phyloP scores from a whole-genome alignment of 208 protist genomes.

The Hexamita inflata region DNA sequence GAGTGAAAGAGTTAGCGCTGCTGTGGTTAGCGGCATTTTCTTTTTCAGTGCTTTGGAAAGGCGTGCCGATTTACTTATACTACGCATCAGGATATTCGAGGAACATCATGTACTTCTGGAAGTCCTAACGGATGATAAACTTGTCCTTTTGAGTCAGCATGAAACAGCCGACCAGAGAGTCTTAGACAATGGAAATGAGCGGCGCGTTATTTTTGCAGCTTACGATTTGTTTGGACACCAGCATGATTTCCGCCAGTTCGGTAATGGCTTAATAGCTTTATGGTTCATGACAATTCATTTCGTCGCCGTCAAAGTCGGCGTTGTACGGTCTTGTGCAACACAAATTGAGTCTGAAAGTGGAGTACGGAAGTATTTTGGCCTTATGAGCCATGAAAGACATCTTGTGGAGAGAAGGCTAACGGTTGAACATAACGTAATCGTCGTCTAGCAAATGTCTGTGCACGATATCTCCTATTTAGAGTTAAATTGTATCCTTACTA shows the following conservation, averaged over 20 bases:
- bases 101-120: conserved; percentile 91
- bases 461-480: too few species aligned
- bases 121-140: conserved; percentile 79
- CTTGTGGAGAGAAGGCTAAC: conserved; percentile 97
- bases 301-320: conserved; percentile 99
- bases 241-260: conserved; percentile 59
- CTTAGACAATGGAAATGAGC: conserved; percentile 98
- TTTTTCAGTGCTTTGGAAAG: too few species aligned
- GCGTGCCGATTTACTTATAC: not conserved
- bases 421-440: conserved; percentile 96
- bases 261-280: conserved; percentile 82
- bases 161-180: conserved; percentile 72
- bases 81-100: conserved; percentile 59
- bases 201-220: conserved; percentile 87
- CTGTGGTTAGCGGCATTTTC: too few species aligned
- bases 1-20: too few species aligned
- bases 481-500: too few species aligned
- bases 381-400: conserved; percentile 99
- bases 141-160: conserved; percentile 78
- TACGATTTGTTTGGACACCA: conserved; percentile 95
- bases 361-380: conserved; percentile 73
- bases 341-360: conserved; percentile 95
- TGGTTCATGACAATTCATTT: conserved; percentile 99
- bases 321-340: conserved; percentile 81
- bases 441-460: conserved; percentile 91